Percentiles rank a stretch among this genome's conserved stretches.
These are phyloP conservation scores for Yarrowia porcina DNA, from an alignment of 805 yeast species.

Conservation along the genomic window DNA sequence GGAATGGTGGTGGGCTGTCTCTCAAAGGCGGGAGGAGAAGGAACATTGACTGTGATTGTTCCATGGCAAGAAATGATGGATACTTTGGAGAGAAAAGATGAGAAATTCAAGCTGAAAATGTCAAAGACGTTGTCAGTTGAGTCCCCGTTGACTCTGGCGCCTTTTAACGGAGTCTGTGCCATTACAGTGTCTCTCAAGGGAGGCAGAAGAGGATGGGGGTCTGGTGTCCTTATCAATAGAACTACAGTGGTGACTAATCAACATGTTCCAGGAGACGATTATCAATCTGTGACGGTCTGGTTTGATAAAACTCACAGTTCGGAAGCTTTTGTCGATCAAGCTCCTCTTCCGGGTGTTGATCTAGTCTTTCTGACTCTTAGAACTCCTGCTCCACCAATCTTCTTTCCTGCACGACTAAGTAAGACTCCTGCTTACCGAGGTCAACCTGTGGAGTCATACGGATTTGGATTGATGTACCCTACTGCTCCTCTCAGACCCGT, in stretches of 20 bases:
- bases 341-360: conserved; percentile 37
- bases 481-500: conserved; percentile 28
- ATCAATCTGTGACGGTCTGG: conserved; percentile 26
- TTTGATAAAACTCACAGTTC: conserved; percentile 22
- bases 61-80: conserved; percentile 35
- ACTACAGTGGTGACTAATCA: conserved; percentile 37
- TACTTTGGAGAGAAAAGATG: neutral
- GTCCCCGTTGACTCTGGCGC: neutral
- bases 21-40: conserved; percentile 36
- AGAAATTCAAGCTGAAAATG: neutral
- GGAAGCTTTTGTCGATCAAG: conserved; percentile 25
- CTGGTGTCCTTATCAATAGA: conserved; percentile 37
- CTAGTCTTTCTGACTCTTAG: conserved; percentile 34
- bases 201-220: conserved; percentile 38
- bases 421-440: conserved; percentile 29
- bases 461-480: conserved; percentile 39
- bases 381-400: conserved; percentile 25
- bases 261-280: conserved; percentile 35
- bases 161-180: conserved; percentile 17
- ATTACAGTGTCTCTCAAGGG: conserved; percentile 27
- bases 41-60: conserved; percentile 34
- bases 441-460: conserved; percentile 35
- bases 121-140: conserved; percentile 7
- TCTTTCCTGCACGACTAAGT: conserved; percentile 31
- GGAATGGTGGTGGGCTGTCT: conserved; percentile 37